Conservation (phyloP, 352 stramenopile species). For the Pythium phragmitis region DNA sequence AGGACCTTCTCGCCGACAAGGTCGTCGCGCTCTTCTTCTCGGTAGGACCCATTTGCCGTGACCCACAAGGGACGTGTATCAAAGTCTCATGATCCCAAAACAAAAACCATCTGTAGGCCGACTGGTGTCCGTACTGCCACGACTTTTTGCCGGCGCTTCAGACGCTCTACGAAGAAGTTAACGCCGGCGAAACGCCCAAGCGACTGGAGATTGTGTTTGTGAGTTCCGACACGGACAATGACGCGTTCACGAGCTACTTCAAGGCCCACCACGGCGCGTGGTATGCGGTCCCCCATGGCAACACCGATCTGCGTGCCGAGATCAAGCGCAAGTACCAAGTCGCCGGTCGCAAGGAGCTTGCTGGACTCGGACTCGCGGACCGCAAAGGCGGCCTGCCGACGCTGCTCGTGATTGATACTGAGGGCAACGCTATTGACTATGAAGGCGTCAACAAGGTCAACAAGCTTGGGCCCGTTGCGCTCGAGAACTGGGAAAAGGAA, state of each 20-base stretch:
- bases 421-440: constrained; percentile 30
- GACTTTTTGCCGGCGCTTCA: constrained; percentile 74
- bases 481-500: constrained; percentile 16
- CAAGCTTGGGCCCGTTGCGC: constrained; percentile 7
- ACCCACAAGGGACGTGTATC: background rate
- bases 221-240: constrained; percentile 56
- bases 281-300: constrained; percentile 51
- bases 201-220: constrained; percentile 75
- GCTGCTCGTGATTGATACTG: constrained; percentile 27
- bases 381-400: constrained; percentile 33
- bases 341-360: constrained; percentile 31
- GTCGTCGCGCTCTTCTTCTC: constrained; percentile 76
- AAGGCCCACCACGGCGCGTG: constrained; percentile 63
- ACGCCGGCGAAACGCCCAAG: constrained; percentile 34
- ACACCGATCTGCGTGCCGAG: constrained; percentile 26
- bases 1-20: constrained; percentile 45
- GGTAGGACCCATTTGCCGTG: constrained; percentile 27
- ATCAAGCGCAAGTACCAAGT: constrained; percentile 39
- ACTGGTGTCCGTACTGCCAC: constrained; percentile 84
- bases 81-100: background rate
- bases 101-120: constrained; percentile 38
- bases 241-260: constrained; percentile 56
- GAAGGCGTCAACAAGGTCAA: constrained; percentile 32
- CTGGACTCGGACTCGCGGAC: constrained; percentile 26
- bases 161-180: constrained; percentile 52